These are phyloP conservation scores for Laguncularia racemosa DNA, from an alignment of 345 rosid genomes.

Conservation along the genomic window DNA sequence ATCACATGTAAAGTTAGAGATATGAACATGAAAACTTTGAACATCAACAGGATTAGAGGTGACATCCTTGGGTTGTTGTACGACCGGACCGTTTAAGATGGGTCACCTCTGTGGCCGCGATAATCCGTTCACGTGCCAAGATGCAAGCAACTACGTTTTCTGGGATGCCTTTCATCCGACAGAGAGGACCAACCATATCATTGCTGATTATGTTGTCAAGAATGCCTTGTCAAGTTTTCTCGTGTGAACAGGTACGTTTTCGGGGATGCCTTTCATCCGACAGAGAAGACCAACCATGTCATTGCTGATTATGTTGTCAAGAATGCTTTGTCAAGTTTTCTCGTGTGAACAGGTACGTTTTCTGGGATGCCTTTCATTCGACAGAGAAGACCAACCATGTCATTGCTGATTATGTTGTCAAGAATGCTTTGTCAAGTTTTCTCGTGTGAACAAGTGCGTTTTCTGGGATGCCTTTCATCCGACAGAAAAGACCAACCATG, in stretches of 20 bases:
- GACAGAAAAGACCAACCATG: conserved; percentile 27
- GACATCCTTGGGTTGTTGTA: conserved; percentile 45
- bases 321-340: too few relatives aligned
- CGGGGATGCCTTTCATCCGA: conserved; percentile 46
- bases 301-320: conserved; percentile 18
- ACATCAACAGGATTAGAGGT: conserved; percentile 35
- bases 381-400: conserved; percentile 29
- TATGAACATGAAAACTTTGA: too few relatives aligned
- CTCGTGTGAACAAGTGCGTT: conserved; percentile 46
- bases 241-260: conserved; percentile 34
- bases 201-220: conserved; percentile 18
- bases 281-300: conserved; percentile 27
- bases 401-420: conserved; percentile 17
- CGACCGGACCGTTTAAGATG: conserved; percentile 62
- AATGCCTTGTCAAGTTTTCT: conserved; percentile 13
- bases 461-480: conserved; percentile 51
- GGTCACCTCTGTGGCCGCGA: conserved; percentile 39
- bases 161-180: conserved; percentile 46
- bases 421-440: conserved; percentile 13
- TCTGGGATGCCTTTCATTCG: conserved; percentile 48
- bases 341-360: conserved; percentile 49
- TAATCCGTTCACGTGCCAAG: conserved; percentile 37
- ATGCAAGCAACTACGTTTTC: conserved; percentile 50
- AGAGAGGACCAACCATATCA: conserved; percentile 25
- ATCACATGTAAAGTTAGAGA: too few relatives aligned